Base-by-base conservation (phyloP, 176 grass and related monocot genomes). In the Eleusine indica region DNA sequence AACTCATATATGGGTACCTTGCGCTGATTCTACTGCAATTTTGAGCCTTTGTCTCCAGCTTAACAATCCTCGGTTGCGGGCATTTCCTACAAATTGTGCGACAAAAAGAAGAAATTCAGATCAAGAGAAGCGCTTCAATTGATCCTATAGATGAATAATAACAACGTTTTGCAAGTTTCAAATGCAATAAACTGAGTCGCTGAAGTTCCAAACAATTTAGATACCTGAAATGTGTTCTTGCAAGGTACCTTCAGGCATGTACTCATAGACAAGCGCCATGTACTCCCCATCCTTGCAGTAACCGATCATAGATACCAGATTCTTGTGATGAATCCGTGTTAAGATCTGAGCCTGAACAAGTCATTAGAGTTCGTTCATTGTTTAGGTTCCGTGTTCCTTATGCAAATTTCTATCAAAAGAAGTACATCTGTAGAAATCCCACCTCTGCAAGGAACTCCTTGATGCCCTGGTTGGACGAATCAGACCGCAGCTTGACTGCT, bases 371-470 rank as follows among this genome's bases (percentile, higher is more conserved):
- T 22, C 53, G 53, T 57, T 57, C 51, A 57, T 6, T 7, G 53
- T 21, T 57, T 21, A 7, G 4, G 4, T 21, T 57, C 7, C 5
- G 4, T 57, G 4, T 57, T 57, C 53, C 17, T 57, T 6, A 57
- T 17, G 5, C 53, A 19, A 21, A 57, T 57, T 57, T 57, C 18
- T 14, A 30, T 64, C 61, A 30, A 46, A 9, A 64, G n/a, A 14
- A 61, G 0, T 37, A 1, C 30, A 80, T 35, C 10, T 63, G 46
- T 70, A 35, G 14, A 15, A 54, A 68, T 22, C 8, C 3, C 75
- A 86, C 91, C 91, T 93, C 91, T 58, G 72, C 38, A 14, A 93
- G 32, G 69, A 93, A 93, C 71, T 90, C 91, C 29, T 74, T 86
- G 18, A 63, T 66, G 2, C 68, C 91, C 74, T 93, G 88, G 46